Percentiles rank a stretch among this genome's conserved stretches.
Evolutionary conservation across 176 grass and related monocot species (phyloP).

Genomic region (Poa annua): DNA sequence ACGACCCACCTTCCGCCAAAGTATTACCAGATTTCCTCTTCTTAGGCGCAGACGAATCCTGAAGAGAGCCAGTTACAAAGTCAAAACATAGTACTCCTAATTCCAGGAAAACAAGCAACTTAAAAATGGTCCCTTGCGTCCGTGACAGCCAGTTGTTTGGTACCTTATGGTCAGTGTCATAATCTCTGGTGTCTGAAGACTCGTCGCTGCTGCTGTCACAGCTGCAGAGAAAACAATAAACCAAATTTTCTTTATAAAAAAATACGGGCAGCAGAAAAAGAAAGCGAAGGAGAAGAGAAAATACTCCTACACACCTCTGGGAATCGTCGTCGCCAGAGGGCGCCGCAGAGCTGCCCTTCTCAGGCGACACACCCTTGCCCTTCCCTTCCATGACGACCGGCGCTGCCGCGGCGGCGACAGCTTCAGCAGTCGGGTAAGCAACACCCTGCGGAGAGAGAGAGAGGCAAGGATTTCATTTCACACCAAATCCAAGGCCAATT

Average conservation of each 20-base stretch:
- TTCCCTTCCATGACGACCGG: constrained; percentile 50
- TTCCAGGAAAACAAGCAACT: constrained; percentile 38
- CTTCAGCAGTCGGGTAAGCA: constrained; percentile 61
- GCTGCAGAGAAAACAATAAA: constrained; percentile 45
- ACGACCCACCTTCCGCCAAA: constrained; percentile 59
- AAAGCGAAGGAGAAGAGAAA: background rate
- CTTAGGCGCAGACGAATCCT: constrained; percentile 72
- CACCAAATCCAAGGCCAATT: constrained; percentile 35
- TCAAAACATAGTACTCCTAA: constrained; percentile 21
- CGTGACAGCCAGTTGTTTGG: constrained; percentile 35
- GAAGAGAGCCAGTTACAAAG: constrained; percentile 46
- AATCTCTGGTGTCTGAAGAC: constrained; percentile 76
- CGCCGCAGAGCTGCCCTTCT: constrained; percentile 60
- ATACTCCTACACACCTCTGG: constrained; percentile 42
- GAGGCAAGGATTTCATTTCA: constrained; percentile 26
- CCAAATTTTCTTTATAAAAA: background rate
- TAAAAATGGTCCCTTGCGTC: constrained; percentile 39
- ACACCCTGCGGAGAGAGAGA: constrained; percentile 37
- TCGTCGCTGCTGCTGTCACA: constrained; percentile 71
- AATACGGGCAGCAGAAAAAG: background rate
- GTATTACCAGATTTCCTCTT: constrained; percentile 79
- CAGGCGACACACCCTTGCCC: constrained; percentile 57
- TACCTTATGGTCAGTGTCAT: constrained; percentile 76
- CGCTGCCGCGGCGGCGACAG: constrained; percentile 43
- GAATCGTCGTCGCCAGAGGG: constrained; percentile 68